These are phyloP conservation scores for Fusarium nodosum DNA, from an alignment of 2,329 filamentous ascomycete species.

Conservation along the genomic window DNA sequence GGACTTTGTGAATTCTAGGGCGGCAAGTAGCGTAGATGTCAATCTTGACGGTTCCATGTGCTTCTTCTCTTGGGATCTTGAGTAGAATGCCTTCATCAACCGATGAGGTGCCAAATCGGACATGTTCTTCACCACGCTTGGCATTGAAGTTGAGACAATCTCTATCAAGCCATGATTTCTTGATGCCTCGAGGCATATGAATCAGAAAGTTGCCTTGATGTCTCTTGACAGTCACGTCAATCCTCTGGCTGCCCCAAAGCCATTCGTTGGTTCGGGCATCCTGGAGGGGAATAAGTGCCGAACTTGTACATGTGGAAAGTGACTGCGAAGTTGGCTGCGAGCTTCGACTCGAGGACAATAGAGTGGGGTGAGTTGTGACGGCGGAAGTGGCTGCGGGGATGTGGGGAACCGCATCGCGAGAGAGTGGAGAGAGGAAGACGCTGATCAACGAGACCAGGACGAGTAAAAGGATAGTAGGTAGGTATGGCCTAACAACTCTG, in stretches of 20 bases:
- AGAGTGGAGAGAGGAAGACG: slow-evolving; percentile 49
- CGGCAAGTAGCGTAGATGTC: slow-evolving; percentile 70
- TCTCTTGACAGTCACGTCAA: slow-evolving; percentile 51
- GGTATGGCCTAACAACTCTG: slow-evolving; percentile 32
- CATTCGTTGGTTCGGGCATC: slow-evolving; percentile 52
- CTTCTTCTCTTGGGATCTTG: slow-evolving; percentile 66
- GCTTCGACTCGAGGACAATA: slow-evolving; percentile 37
- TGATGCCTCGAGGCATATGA: slow-evolving; percentile 62
- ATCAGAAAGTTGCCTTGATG: slow-evolving; percentile 66
- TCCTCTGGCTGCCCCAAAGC: slow-evolving; percentile 54
- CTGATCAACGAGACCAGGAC: slow-evolving; percentile 46
- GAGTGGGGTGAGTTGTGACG: slow-evolving; percentile 46
- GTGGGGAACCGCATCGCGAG: slow-evolving; percentile 39
- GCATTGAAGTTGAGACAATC: slow-evolving; percentile 70
- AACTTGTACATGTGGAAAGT: slow-evolving; percentile 38
- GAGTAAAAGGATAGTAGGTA: slow-evolving; percentile 48
- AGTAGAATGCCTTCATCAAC: slow-evolving; percentile 66
- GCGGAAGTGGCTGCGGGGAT: slow-evolving; percentile 47
- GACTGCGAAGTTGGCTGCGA: slow-evolving; percentile 33
- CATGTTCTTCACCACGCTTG: slow-evolving; percentile 61
- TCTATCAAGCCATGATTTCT: slow-evolving; percentile 69
- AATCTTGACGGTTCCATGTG: slow-evolving; percentile 70
- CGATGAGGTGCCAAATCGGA: slow-evolving; percentile 64
- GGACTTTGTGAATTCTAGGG: slow-evolving; percentile 72
- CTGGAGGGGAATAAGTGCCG: slow-evolving; percentile 51